phyloP scores from a whole-genome alignment of 2,329 filamentous ascomycete species.

The Capronia epimyces region DNA sequence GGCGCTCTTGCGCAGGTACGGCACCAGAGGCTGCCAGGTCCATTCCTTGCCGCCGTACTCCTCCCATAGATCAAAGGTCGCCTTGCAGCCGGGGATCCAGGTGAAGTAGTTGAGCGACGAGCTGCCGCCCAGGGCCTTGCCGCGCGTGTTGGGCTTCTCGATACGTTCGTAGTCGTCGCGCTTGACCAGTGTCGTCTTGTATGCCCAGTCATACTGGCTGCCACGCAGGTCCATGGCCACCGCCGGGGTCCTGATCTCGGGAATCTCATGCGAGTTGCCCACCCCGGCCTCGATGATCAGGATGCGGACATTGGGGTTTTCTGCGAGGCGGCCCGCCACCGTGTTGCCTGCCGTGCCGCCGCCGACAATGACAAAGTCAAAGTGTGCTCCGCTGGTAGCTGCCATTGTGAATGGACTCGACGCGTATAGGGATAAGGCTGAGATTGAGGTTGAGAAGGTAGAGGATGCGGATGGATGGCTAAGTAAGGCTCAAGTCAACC shows the following conservation, averaged over 20 bases:
- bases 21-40: slow-evolving; percentile 50
- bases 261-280: slow-evolving; percentile 46
- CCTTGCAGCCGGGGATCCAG: slow-evolving; percentile 55
- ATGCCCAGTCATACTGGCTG: slow-evolving; percentile 50
- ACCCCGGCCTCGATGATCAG: slow-evolving; percentile 37
- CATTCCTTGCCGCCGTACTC: slow-evolving; percentile 47
- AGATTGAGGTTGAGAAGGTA: no score
- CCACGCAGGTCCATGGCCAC: slow-evolving; percentile 51
- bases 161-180: slow-evolving; percentile 55
- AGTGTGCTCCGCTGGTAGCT: slow-evolving; percentile 6
- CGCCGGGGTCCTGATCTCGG: slow-evolving; percentile 51
- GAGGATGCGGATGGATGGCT: no score
- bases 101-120: slow-evolving; percentile 59
- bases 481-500: no score
- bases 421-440: no score
- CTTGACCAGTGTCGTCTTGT: slow-evolving; percentile 58
- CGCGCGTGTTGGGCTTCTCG: slow-evolving; percentile 59
- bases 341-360: slow-evolving; percentile 46
- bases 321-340: slow-evolving; percentile 50
- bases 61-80: slow-evolving; percentile 51
- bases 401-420: no score
- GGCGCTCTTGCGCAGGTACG: slow-evolving; percentile 53
- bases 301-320: slow-evolving; percentile 45
- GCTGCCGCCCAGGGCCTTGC: slow-evolving; percentile 56
- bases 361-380: slow-evolving; percentile 28